These are phyloP conservation scores for Penicillium cosmopolitanum DNA, from an alignment of 495 filamentous ascomycete genomes.

Conservation along the genomic window DNA sequence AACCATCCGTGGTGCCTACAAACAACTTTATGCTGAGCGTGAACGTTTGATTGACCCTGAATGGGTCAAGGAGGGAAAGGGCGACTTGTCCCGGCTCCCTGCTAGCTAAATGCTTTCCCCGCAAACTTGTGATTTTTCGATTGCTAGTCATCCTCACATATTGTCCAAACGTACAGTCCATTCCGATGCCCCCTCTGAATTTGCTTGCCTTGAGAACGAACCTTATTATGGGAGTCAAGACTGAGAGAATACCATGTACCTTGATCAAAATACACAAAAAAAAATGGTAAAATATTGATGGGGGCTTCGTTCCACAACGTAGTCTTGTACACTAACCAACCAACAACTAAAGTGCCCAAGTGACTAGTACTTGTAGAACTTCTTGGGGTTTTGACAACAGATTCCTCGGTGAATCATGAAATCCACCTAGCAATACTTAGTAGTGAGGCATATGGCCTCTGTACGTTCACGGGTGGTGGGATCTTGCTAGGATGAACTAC, in stretches of 20 bases:
- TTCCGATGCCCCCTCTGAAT: not conserved
- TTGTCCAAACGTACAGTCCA: not conserved
- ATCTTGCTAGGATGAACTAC: not conserved
- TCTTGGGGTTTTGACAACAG: too few species aligned
- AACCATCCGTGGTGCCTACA: conserved; percentile 94
- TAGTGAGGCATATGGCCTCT: too few species aligned
- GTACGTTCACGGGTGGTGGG: too few species aligned
- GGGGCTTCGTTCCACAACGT: not conserved
- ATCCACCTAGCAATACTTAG: too few species aligned
- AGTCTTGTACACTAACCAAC: not conserved
- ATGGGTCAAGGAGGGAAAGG: conserved; percentile 72
- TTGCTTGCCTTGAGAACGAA: not conserved
- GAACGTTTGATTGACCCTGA: conserved; percentile 75
- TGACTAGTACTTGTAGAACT: too few species aligned
- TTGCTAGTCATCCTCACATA: not conserved
- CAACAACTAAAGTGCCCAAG: too few species aligned
- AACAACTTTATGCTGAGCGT: conserved; percentile 73
- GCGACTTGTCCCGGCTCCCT: conserved; percentile 70
- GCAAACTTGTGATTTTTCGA: not conserved
- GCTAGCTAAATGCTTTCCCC: conserved; percentile 33
- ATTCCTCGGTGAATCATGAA: too few species aligned
- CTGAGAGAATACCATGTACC: not conserved
- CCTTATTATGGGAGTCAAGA: not conserved
- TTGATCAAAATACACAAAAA: not conserved
- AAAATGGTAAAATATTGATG: not conserved